These are phyloP conservation scores for Cercospora zeae-maydis DNA, from an alignment of 2,329 filamentous ascomycete species.

Conservation along the genomic window DNA sequence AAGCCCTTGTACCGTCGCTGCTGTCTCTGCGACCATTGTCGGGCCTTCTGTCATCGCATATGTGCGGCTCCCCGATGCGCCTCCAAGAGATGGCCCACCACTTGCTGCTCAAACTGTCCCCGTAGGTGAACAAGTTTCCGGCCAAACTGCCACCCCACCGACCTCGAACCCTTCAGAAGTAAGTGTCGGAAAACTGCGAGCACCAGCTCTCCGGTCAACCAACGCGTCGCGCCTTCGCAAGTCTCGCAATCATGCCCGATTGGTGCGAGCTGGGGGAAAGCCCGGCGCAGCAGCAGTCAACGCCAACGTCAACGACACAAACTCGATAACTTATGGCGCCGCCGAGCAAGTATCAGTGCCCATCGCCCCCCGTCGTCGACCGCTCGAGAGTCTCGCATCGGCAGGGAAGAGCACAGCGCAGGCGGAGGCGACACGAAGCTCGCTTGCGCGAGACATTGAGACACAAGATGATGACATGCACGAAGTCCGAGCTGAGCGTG, in stretches of 20 bases:
- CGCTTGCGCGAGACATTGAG: neutral
- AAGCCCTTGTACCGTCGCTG: neutral
- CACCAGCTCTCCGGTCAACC: neutral
- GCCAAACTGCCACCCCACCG: neutral
- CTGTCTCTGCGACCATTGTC: neutral
- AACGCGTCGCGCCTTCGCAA: conserved; percentile 4
- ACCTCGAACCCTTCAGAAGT: neutral
- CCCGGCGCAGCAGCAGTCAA: neutral
- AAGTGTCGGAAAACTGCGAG: conserved; percentile 8
- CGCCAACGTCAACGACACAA: neutral
- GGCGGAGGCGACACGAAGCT: no score
- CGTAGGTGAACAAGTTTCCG: neutral
- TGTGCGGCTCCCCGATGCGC: neutral
- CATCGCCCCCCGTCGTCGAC: neutral
- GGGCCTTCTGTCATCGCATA: neutral
- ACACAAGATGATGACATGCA: neutral
- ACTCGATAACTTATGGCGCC: neutral
- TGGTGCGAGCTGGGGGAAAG: neutral
- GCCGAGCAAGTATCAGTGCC: neutral
- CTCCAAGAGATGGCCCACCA: neutral
- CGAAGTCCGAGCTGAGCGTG: neutral
- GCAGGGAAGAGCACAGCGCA: neutral
- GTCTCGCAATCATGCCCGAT: neutral
- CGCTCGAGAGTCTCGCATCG: neutral
- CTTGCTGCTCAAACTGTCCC: neutral